Evolutionary conservation across 2,329 filamentous ascomycete genomes (phyloP).

Genomic region (Purpureocillium lavendulum): DNA sequence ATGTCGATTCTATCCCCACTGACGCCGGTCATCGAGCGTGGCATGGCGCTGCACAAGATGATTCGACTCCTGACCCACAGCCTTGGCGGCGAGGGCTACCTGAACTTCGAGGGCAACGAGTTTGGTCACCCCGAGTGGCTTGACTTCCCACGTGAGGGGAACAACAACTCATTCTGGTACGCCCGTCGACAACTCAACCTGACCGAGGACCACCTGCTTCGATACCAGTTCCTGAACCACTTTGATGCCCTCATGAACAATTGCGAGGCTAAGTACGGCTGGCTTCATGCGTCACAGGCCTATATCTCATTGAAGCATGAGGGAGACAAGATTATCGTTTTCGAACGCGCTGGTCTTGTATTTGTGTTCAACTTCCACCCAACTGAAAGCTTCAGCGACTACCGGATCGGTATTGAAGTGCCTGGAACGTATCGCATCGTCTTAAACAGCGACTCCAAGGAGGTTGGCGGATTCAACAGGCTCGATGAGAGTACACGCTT

Average conservation of each 20-base stretch:
- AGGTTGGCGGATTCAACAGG: conserved; percentile 71
- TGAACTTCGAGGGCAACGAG: conserved; percentile 98
- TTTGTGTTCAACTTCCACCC: conserved; percentile 98
- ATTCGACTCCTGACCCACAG: conserved; percentile 88
- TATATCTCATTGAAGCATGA: conserved; percentile 94
- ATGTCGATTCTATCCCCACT: conserved; percentile 84
- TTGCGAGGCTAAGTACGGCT: conserved; percentile 81
- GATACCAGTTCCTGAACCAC: conserved; percentile 86
- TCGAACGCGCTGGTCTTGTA: conserved; percentile 81
- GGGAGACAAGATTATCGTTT: conserved; percentile 87
- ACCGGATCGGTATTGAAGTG: conserved; percentile 79
- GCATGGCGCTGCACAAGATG: conserved; percentile 93
- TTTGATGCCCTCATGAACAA: conserved; percentile 91
- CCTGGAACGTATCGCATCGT: conserved; percentile 82
- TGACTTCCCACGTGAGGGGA: conserved; percentile 91
- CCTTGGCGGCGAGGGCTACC: conserved; percentile 89
- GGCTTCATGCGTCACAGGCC: conserved; percentile 78
- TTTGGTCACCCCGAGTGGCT: conserved; percentile 99
- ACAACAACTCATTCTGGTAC: conserved; percentile 90
- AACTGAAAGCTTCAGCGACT: conserved; percentile 78
- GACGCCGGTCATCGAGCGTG: conserved; percentile 81
- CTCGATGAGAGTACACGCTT: conserved; percentile 76
- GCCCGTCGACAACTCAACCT: conserved; percentile 90
- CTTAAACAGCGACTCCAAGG: conserved; percentile 69
- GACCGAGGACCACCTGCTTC: conserved; percentile 73